Base-by-base conservation (phyloP, 495 filamentous ascomycete genomes). In the Pyronema domesticum region DNA sequence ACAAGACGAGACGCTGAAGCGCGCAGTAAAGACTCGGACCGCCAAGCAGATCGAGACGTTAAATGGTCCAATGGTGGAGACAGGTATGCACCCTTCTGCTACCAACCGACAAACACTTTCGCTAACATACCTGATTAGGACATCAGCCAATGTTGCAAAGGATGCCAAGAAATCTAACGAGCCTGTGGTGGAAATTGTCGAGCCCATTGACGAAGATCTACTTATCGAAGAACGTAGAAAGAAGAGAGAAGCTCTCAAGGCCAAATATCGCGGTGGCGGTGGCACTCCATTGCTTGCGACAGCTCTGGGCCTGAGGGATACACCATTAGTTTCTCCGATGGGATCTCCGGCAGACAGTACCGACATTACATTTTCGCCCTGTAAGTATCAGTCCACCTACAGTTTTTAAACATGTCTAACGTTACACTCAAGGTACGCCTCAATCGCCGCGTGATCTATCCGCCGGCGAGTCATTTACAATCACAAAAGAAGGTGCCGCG, bases 161-260 rank as follows among this genome's bases (percentile, higher is more conserved):
- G 50, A 53, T 43, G 23, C 14, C 11, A 53, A 53, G 35, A 18
- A 18, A 43, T 40, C 50, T 23, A n/a, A 50, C 10, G 50, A 40
- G 37, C 50, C 50, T 9, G 37, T 19, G 14, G 39, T 54, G 52
- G 63, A 70, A 36, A 65, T 67, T 47, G 55, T 59, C 49, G 73
- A 77, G 59, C 71, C 75, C 33, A 61, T 86, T 56, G 82, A 94
- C 62, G 83, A 93, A 72, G 82, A 80, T 53, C 76, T 80, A 51
- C 74, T 87, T 60, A 80, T 94, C 59, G 85, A 94, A 66, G 83
- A 89, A 63, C 83, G 89, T 50, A 82, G 86, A 9, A 87, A 82
- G 59, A 78, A 82, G 45, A 81, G 91, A 58, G 88, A 94, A 70
- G 88, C 86, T 23, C 85, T 94, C 60, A 80, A 85, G 65, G 85